phyloP scores from a whole-genome alignment of 1,139 yeast genomes.

The Saccharomyces uvarum region DNA sequence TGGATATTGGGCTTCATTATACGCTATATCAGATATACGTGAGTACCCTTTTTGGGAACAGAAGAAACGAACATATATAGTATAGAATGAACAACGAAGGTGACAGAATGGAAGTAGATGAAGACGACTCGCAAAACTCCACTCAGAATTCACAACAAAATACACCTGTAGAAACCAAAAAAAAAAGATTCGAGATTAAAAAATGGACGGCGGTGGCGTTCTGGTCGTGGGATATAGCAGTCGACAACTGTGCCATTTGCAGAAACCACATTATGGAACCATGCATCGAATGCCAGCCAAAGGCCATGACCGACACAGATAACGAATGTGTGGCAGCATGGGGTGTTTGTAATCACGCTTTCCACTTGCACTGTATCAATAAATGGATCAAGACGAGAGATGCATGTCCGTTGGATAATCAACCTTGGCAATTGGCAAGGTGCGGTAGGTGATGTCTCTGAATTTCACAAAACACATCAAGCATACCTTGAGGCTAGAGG shows the following conservation, averaged over 20 bases:
- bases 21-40: background rate
- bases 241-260: slow-evolving; percentile 97
- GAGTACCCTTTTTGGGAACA: background rate
- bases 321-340: slow-evolving; percentile 93
- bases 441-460: slow-evolving; percentile 44
- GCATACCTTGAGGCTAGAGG: background rate
- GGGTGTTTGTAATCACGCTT: slow-evolving; percentile 75
- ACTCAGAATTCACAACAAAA: background rate
- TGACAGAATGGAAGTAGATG: slow-evolving; percentile 23
- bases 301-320: slow-evolving; percentile 56
- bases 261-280: slow-evolving; percentile 98
- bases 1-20: background rate
- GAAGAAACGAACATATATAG: background rate
- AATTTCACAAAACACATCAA: background rate
- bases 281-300: slow-evolving; percentile 94
- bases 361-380: slow-evolving; percentile 75
- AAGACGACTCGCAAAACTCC: slow-evolving; percentile 7
- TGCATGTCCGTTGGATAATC: slow-evolving; percentile 93
- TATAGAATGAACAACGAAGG: slow-evolving; percentile 7
- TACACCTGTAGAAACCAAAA: slow-evolving; percentile 3
- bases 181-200: slow-evolving; percentile 58
- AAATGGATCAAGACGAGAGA: slow-evolving; percentile 96
- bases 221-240: slow-evolving; percentile 98
- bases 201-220: slow-evolving; percentile 98
- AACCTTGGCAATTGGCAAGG: slow-evolving; percentile 87